Conservation (phyloP, 805 yeast genomes). For the Sugiyamaella marilandica region DNA sequence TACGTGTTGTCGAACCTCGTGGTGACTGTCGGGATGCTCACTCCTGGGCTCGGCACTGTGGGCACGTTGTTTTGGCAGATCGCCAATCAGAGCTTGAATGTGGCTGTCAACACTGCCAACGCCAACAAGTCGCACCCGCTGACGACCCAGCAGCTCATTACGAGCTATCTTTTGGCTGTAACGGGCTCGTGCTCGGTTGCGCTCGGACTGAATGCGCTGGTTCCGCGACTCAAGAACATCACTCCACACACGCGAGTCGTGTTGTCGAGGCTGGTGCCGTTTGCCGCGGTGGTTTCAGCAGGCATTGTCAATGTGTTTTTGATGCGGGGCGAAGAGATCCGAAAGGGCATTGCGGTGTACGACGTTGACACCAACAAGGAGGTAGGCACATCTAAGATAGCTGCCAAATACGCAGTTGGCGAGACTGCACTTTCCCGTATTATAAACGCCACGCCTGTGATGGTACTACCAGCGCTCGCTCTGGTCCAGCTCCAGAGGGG, state of each 20-base stretch:
- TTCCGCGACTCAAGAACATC: constrained; percentile 75
- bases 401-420: constrained; percentile 91
- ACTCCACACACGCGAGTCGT: constrained; percentile 65
- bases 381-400: constrained; percentile 69
- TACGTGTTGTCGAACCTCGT: constrained; percentile 90
- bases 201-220: constrained; percentile 81
- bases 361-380: constrained; percentile 34
- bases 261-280: constrained; percentile 86
- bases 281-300: constrained; percentile 97
- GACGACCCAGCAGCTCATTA: constrained; percentile 67
- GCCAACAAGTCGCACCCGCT: constrained; percentile 94
- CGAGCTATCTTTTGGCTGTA: constrained; percentile 84
- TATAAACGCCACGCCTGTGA: constrained; percentile 92
- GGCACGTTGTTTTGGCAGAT: constrained; percentile 98
- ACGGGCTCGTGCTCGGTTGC: constrained; percentile 95
- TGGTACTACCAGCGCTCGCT: constrained; percentile 92
- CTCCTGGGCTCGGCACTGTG: constrained; percentile 82
- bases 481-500: constrained; percentile 73
- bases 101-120: constrained; percentile 93
- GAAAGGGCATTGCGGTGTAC: constrained; percentile 43
- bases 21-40: constrained; percentile 96
- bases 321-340: constrained; percentile 93
- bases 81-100: constrained; percentile 94
- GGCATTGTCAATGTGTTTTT: constrained; percentile 94
- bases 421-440: constrained; percentile 96